Evolutionary conservation across 495 filamentous ascomycete genomes (phyloP), one percentile per base, ranked within the genome.

Genomic region (Annulohypoxylon stygium): DNA sequence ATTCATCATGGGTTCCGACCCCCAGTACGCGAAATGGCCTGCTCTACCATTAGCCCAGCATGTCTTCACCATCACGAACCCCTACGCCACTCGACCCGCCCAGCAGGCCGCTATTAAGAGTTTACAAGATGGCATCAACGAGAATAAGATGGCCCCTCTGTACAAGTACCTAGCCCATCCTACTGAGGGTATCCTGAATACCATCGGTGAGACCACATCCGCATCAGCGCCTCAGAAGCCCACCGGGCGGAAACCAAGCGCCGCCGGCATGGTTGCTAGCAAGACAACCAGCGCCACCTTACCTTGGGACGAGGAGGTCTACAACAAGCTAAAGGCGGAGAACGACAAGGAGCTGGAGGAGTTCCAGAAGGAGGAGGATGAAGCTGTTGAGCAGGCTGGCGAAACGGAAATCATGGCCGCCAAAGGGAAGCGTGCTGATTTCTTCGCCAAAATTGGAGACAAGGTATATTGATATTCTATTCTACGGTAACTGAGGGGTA

Each of bases 141-240:
- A 97, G 81, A 86, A 96, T 77, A 97, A 97, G 84, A 98, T 98
- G 93, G 96, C 97, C 41, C 95, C 96, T 14, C 89, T 98, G 33
- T 99, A 99, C 82, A 91, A 93, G 74, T 93, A 97, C 78, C 90
- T 99, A 30, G 97, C 97, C 45, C 96, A 98, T 80, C 96, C 96
- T 11, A 84, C 86, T n/a, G 94, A 97, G 66, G 96, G 96, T 63
- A 91, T 97, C 75, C 83, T 99, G 76, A 97, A 97, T 78, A 81
- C 83, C 58, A 83, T 86, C 16, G 93, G 93, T 50, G 93, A 95
- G 83, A 89, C 90, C 64, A 84, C 88, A 65, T 81, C 88, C 75
- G 87, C 88, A 57, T 74, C 74, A 26, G 79, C 73, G 16, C 81
- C 88, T 53, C 83, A 86, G 61, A 85, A 86, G 77, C 81, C 85